Conservation (phyloP, 345 rosid genomes). For the Rhizophora mangle region DNA sequence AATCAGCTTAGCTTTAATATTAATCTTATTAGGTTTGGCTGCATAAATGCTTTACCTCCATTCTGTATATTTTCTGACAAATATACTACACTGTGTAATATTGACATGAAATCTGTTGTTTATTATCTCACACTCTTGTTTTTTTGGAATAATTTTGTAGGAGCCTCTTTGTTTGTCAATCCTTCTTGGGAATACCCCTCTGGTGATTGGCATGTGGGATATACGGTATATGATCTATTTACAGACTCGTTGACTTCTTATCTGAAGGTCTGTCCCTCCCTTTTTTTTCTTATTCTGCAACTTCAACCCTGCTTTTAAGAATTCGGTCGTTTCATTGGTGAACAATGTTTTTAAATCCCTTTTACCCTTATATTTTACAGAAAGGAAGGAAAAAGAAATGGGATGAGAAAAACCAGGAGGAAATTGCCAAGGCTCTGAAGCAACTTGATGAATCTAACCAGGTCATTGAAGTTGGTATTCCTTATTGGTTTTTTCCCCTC, state of each 20-base stretch:
- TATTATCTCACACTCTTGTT: background rate
- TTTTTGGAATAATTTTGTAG: conserved; percentile 28
- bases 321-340: background rate
- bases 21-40: background rate
- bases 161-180: conserved; percentile 65
- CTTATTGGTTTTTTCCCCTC: background rate
- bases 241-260: conserved; percentile 66
- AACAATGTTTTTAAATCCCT: background rate
- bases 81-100: background rate
- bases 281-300: background rate
- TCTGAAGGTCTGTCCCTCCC: conserved; percentile 50
- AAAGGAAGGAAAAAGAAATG: conserved; percentile 79
- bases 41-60: background rate
- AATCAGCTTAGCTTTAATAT: too few species aligned
- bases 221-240: conserved; percentile 72
- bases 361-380: conserved; percentile 29
- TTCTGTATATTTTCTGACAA: background rate
- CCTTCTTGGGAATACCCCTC: conserved; percentile 89
- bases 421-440: conserved; percentile 74
- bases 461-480: conserved; percentile 40
- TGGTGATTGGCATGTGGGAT: conserved; percentile 93
- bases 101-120: background rate
- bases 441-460: conserved; percentile 64
- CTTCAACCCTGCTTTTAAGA: background rate
- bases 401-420: conserved; percentile 90